Evolutionary conservation across 2,329 filamentous ascomycete genomes (phyloP), one percentile per base, ranked within the genome.

Genomic region (Trichophyton simii): DNA sequence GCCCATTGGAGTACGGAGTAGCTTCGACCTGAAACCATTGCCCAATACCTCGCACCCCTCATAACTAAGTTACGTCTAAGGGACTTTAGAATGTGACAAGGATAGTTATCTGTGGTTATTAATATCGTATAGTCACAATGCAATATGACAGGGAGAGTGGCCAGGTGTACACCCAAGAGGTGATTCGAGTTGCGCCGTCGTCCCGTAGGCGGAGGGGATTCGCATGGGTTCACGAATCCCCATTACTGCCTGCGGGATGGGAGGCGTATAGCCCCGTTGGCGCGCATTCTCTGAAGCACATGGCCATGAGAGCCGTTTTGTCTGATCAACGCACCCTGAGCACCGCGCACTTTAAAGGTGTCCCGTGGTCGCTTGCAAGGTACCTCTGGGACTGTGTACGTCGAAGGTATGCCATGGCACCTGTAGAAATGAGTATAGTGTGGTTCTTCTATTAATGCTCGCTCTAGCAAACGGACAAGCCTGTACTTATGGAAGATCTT

Each of bases 401-500:
- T 3, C 65, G 64, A 57, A 71, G 69, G 76, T 77, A 65, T 64
- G 71, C 36, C 34, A 36, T 25, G 15, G 15, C 9, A 25, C 11
- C 41, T 25, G 7, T 22, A 28, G 18, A 28, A 34, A 6, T 38
- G 22, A 60, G 4, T 65, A 25, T 36, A 25, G 46, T 18, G 25
- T 64, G 18, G 34, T 13, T 58, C 42, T 11, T 25, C 20, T 61
- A 48, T 48, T 58, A 48, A 57, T 46, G 64, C 62, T 38, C 59
- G 63, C 42, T 38, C 11, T 57, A 76, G 73, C 62, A 65, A 67
- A 15, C 73, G 71, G 44, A 67, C 71, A 63, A 78, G 73, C 22
- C 65, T 77, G 31, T 68, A 76, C 59, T 72, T 75, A 66, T 78
- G 76, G 76, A 76, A 74, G 46, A 66, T 76, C n/a, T 70, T 77